phyloP scores from a whole-genome alignment of 2,329 filamentous ascomycete species.

The Achaetomium macrosporum region DNA sequence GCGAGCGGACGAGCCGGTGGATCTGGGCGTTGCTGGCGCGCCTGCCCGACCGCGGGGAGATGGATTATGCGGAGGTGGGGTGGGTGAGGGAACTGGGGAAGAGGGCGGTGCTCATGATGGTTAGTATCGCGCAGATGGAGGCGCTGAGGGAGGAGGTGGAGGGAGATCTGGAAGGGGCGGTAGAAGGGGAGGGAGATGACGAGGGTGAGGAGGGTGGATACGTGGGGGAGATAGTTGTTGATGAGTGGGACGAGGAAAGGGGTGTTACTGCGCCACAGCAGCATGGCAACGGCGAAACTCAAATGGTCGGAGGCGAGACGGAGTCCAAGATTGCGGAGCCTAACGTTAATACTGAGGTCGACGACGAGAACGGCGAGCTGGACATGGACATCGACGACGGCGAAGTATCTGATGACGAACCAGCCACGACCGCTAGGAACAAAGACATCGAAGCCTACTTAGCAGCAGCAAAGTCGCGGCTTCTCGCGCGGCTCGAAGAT shows the following conservation, averaged over 20 bases:
- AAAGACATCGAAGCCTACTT: constrained; percentile 34
- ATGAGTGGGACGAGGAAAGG: constrained; percentile 10
- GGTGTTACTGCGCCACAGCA: not conserved
- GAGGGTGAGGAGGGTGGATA: constrained; percentile 19
- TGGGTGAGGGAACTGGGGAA: constrained; percentile 75
- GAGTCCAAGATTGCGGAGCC: constrained; percentile 15
- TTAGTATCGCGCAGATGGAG: constrained; percentile 49
- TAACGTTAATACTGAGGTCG: too few species aligned
- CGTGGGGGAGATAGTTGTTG: constrained; percentile 9
- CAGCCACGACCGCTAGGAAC: constrained; percentile 18
- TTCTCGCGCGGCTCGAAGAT: constrained; percentile 41
- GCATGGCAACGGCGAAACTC: not conserved
- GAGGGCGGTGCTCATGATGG: constrained; percentile 58
- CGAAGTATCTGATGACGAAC: constrained; percentile 32
- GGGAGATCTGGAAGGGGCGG: constrained; percentile 26
- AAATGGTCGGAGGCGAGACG: not conserved
- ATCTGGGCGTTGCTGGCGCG: constrained; percentile 76
- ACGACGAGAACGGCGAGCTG: constrained; percentile 9
- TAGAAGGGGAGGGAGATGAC: constrained; percentile 26
- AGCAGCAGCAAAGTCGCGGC: constrained; percentile 42
- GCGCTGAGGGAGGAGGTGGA: constrained; percentile 37
- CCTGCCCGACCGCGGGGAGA: constrained; percentile 65
- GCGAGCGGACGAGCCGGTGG: constrained; percentile 70
- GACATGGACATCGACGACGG: constrained; percentile 33
- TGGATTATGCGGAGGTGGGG: constrained; percentile 70